Base-by-base conservation (phyloP, 805 yeast species). In the Candida xyloterini region DNA sequence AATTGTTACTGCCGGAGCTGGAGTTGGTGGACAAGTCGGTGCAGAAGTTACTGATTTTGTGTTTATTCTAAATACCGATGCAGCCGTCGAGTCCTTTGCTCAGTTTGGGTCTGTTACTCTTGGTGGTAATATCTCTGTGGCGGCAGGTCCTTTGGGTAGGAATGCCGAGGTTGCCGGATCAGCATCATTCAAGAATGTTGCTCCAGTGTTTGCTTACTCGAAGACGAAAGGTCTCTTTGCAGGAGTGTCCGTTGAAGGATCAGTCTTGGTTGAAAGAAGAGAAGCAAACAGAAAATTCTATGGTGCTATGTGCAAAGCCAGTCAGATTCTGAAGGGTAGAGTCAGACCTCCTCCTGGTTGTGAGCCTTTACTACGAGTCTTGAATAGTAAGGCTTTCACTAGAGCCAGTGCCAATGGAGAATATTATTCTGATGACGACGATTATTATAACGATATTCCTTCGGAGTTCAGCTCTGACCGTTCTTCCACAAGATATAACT, bases 11-110 rank as follows among this genome's bases (percentile, higher is more conserved):
- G 98, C 95, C 3, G 99, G 98, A 53, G 98, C 97, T 4, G 98
- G 99, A 56, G 97, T 93, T 6, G 99, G 99, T 44, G 99, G 99
- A 30, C 95, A 89, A 68, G 78, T 93, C 49, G 99, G 99, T 29
- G 90, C 96, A 7, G 99, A 91, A 61, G 69, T 91, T 55, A 91
- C 99, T 1, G 98, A 91, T 67, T 91, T 91, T 58, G 96, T 91
- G 21, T 91, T 91, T 60, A 90, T 93, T 44, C 73, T 91, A 50
- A 91, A 93, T 67, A 78, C 85, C 10, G 73, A 77, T 36, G 78
- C 89, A 2, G 98, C 99, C 2, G 99, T 91, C 33, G 87, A 84
- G 47, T 80, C 96, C 9, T 91, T 91, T 65, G 88, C 97, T 10
- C 96, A 89, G 60, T 77, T 83, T 49, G 99, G 99, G 4, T 86